Percentiles rank a stretch among this genome's conserved stretches.
Conservation (phyloP, 192 early-diverging fungal species). For the Coemansia sp. region DNA sequence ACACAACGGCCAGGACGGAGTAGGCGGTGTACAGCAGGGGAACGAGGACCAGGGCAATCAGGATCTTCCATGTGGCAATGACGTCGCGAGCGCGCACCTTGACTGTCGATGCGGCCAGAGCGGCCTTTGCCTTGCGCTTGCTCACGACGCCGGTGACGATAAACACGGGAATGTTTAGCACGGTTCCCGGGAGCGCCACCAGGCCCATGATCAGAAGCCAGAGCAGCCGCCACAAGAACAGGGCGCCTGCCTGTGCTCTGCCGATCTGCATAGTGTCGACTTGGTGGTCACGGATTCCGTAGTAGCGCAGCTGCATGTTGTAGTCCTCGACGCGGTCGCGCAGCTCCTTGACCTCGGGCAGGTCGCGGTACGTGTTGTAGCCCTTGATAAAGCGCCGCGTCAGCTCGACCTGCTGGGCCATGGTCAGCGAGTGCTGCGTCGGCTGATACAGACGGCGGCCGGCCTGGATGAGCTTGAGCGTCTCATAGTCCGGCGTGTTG, state of each 20-base stretch:
- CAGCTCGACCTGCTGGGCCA: conserved; percentile 83
- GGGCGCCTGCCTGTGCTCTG: conserved; percentile 59
- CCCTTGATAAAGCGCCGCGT: conserved; percentile 85
- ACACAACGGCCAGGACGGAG: conserved; percentile 57
- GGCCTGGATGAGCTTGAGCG: conserved; percentile 83
- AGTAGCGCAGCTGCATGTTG: conserved; percentile 84
- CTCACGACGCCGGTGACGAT: conserved; percentile 44
- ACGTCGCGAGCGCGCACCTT: conserved; percentile 96
- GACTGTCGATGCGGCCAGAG: conserved; percentile 83
- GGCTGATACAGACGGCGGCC: conserved; percentile 90
- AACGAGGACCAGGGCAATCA: conserved; percentile 71
- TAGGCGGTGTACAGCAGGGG: conserved; percentile 73
- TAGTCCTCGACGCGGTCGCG: conserved; percentile 75
- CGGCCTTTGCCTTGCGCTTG: conserved; percentile 61
- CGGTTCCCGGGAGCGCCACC: conserved; percentile 81
- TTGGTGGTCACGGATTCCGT: conserved; percentile 95
- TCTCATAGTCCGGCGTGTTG: conserved; percentile 90
- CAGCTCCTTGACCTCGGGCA: conserved; percentile 78
- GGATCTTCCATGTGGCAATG: conserved; percentile 91
- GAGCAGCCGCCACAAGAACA: conserved; percentile 67
- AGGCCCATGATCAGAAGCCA: conserved; percentile 71
- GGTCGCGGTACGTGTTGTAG: conserved; percentile 77
- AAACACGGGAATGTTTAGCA: conserved; percentile 53
- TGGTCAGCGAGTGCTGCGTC: conserved; percentile 75
- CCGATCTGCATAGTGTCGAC: conserved; percentile 77